Percentiles rank a stretch among this genome's conserved stretches.
phyloP scores from a whole-genome alignment of 2,329 filamentous ascomycete species.

The Aspergillus arachidicola region DNA sequence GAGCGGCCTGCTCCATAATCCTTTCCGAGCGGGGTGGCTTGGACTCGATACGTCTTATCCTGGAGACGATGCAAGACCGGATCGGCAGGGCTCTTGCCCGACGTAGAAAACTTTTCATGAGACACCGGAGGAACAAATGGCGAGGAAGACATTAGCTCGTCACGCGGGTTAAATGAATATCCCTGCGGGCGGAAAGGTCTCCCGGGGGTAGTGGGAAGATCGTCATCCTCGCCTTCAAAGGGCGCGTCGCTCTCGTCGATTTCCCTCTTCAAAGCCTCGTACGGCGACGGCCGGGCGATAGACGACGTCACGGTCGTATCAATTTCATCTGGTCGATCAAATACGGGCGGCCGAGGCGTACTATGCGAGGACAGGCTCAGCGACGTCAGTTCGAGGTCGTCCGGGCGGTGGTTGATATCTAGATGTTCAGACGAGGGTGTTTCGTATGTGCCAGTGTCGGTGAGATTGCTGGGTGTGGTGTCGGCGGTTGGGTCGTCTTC shows the following conservation, averaged over 20 bases:
- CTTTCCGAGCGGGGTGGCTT: constrained; percentile 80
- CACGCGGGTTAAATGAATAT: constrained; percentile 50
- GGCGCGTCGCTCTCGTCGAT: constrained; percentile 42
- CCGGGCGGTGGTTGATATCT: constrained; percentile 33
- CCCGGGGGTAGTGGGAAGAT: constrained; percentile 42
- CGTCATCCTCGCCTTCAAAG: constrained; percentile 38
- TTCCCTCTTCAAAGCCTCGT: constrained; percentile 55
- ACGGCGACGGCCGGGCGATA: constrained; percentile 70
- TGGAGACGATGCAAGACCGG: constrained; percentile 87
- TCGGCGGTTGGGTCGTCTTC: constrained; percentile 59
- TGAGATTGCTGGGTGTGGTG: constrained; percentile 44
- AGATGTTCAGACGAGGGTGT: constrained; percentile 42
- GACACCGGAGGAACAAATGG: constrained; percentile 57
- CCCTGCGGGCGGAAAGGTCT: constrained; percentile 27
- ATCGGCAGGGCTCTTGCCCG: constrained; percentile 55
- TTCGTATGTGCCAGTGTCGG: constrained; percentile 45
- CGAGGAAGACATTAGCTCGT: constrained; percentile 60
- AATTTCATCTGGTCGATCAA: constrained; percentile 30
- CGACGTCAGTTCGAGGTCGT: constrained; percentile 50
- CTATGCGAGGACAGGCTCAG: constrained; percentile 50
- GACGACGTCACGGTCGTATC: constrained; percentile 45
- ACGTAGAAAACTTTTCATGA: constrained; percentile 44
- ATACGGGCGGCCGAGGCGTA: constrained; percentile 46
- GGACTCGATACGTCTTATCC: constrained; percentile 92
- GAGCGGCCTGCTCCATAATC: constrained; percentile 35